Evolutionary conservation across 306 rosid genomes (phyloP), one percentile per base, ranked within the genome.

Genomic region (Begonia fuchsioides): DNA sequence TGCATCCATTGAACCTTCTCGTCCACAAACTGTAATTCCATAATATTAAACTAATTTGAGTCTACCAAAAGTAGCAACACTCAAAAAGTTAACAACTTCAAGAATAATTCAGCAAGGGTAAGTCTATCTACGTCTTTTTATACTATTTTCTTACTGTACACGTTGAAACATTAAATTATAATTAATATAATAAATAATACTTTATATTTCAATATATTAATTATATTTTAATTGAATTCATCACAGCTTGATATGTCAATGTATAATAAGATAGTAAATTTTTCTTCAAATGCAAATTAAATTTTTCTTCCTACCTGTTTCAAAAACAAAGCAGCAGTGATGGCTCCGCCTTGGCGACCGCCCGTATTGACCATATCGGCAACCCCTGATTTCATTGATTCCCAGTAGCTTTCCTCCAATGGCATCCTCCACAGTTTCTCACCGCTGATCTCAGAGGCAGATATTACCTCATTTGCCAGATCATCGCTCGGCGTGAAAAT

Each of bases 351-450:
- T 53, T 51, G 78, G 58, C 83, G 81, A 43, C 78, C 78, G 50
- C 96, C 98, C 0, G 93, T 82, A 66, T 92, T 92, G 60, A 92
- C 68, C 98, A 85, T 92, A 69, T 92, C 98, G 35, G 98, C 98
- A 17, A 82, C 78, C 56, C 88, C 92, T 13, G 98, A 92, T 74
- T 92, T 92, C 96, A 85, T 85, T 10, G 82, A 58, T 46, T 92
- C 98, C 98, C 98, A 92, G 58, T 92, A 92, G 66, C 98, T 92
- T 50, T 85, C 96, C 68, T 92, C 98, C 68, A 92, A 7, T 6
- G 98, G 98, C 93, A 92, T 50, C 63, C 96, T 79, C 98, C 98
- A 92, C 13, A 85, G 55, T 76, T 92, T 92, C 65, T 92, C 98
- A 44, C 96, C 96, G 66, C 93, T 78, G 56, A 52, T 53, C 45